Conservation (phyloP, 2,329 filamentous ascomycete species). For the Colletotrichum sp. region DNA sequence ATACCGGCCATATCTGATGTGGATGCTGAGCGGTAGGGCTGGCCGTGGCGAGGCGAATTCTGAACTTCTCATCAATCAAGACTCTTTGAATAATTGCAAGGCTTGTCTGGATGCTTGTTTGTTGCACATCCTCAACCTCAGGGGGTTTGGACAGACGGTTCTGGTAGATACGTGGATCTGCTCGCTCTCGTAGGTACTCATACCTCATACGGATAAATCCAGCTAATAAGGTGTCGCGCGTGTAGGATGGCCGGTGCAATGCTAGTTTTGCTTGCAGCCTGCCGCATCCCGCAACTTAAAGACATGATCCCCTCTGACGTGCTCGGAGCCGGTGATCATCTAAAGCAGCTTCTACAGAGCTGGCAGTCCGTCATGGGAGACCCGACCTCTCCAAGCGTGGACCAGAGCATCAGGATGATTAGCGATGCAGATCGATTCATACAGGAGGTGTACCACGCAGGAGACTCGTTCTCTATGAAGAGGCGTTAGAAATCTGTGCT, state of each 20-base stretch:
- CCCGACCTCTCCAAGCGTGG: slow-evolving; percentile 47
- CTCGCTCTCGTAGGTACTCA: slow-evolving; percentile 57
- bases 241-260: slow-evolving; percentile 53
- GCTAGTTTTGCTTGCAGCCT: slow-evolving; percentile 52
- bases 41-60: slow-evolving; percentile 28
- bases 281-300: slow-evolving; percentile 40
- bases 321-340: slow-evolving; percentile 42
- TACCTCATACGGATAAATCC: too few relatives aligned
- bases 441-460: slow-evolving; percentile 33
- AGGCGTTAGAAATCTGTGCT: background rate
- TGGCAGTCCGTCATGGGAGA: slow-evolving; percentile 47
- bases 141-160: slow-evolving; percentile 53
- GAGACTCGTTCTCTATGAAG: slow-evolving; percentile 9
- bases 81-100: slow-evolving; percentile 45
- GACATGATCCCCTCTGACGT: slow-evolving; percentile 43
- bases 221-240: too few relatives aligned
- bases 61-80: slow-evolving; percentile 29
- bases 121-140: slow-evolving; percentile 52
- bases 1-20: slow-evolving; percentile 56
- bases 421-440: slow-evolving; percentile 48
- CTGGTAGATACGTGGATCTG: slow-evolving; percentile 61
- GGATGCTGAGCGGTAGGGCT: slow-evolving; percentile 46
- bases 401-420: slow-evolving; percentile 51
- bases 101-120: slow-evolving; percentile 52
- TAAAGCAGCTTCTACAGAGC: slow-evolving; percentile 41